These are phyloP conservation scores for Penicillium griseofulvum DNA, from an alignment of 2,329 filamentous ascomycete species.

Conservation along the genomic window DNA sequence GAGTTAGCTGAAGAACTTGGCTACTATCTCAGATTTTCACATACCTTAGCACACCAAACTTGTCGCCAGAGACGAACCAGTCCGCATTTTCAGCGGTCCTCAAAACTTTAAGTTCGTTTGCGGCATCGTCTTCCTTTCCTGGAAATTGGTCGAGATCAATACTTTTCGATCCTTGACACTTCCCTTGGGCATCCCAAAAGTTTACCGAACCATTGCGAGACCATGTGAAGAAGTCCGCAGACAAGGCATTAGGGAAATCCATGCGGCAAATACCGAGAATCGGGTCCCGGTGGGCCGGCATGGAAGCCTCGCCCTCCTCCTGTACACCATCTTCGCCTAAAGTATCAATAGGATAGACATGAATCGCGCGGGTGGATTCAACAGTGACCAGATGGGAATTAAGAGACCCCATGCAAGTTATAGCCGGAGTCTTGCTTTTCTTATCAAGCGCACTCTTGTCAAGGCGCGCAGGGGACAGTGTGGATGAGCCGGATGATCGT, in stretches of 20 bases:
- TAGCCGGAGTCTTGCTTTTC: conserved; percentile 36
- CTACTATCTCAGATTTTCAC: conserved; percentile 10
- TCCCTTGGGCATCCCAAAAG: conserved; percentile 77
- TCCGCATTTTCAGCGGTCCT: conserved; percentile 60
- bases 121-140: conserved; percentile 42
- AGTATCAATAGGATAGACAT: conserved; percentile 53
- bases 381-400: conserved; percentile 68
- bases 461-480: conserved; percentile 24
- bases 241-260: conserved; percentile 56
- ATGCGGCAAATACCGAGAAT: conserved; percentile 71
- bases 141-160: conserved; percentile 66
- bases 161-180: conserved; percentile 61
- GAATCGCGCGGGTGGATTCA: conserved; percentile 71
- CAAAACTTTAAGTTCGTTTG: conserved; percentile 60
- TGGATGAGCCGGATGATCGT: conserved; percentile 28
- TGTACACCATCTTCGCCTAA: conserved; percentile 31
- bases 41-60: conserved; percentile 71
- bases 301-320: conserved; percentile 32
- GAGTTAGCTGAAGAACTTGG: conserved; percentile 16
- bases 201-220: conserved; percentile 75
- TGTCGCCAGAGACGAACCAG: conserved; percentile 79
- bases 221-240: conserved; percentile 84
- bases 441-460: conserved; percentile 22
- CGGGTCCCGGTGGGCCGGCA: conserved; percentile 58
- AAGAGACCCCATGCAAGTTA: conserved; percentile 69